phyloP scores from a whole-genome alignment of 108 stramenopile genomes.

The Licmophora abbreviata region DNA sequence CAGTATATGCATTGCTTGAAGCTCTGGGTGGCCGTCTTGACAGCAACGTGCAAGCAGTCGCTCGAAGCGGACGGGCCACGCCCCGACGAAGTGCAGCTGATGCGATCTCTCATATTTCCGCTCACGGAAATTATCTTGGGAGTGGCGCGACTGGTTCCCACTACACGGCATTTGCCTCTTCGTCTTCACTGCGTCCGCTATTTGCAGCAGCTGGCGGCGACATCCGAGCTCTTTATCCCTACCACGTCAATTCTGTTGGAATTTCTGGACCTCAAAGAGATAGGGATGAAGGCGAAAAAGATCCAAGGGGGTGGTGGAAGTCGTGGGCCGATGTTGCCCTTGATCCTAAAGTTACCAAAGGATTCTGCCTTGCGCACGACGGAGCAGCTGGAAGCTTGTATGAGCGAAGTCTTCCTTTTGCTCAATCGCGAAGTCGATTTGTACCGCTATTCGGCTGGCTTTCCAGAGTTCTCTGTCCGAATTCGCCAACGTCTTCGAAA shows the following conservation, averaged over 20 bases:
- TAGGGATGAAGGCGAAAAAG: conserved; percentile 68
- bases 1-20: conserved; percentile 93
- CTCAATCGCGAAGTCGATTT: conserved; percentile 80
- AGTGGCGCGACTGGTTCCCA: conserved; percentile 58
- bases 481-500: conserved; percentile 64
- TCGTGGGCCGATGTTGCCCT: conserved; percentile 32
- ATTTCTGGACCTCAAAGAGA: conserved; percentile 76
- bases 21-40: conserved; percentile 89
- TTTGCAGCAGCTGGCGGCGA: conserved; percentile 88
- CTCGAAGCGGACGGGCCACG: conserved; percentile 16
- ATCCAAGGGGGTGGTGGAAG: conserved; percentile 13
- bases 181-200: conserved; percentile 88
- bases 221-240: conserved; percentile 84
- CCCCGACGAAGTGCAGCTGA: conserved; percentile 42
- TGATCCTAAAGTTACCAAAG: conserved; percentile 64
- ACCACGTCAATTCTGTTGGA: conserved; percentile 78
- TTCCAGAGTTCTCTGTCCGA: conserved; percentile 75
- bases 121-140: conserved; percentile 87
- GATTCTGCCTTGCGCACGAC: conserved; percentile 69
- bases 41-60: conserved; percentile 41
- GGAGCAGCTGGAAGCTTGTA: conserved; percentile 69
- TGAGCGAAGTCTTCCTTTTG: conserved; percentile 68
- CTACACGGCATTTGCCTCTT: conserved; percentile 77
- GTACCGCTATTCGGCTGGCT: conserved; percentile 80
- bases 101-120: conserved; percentile 81